phyloP scores from a whole-genome alignment of 257 asterid genomes.

The Lantana camara region DNA sequence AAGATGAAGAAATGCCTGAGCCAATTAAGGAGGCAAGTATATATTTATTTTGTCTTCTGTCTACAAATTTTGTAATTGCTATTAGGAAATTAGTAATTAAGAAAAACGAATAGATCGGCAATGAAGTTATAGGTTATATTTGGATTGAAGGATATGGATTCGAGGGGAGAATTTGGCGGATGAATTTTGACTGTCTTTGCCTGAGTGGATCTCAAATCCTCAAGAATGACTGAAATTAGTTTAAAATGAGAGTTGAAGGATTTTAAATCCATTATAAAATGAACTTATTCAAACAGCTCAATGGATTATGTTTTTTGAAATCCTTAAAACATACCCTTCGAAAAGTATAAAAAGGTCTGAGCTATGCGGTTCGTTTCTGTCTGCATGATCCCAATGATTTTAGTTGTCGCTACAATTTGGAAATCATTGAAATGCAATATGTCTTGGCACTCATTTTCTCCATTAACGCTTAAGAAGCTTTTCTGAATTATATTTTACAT shows the following conservation, averaged over 20 bases:
- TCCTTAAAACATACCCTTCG: not conserved
- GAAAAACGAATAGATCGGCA: not conserved
- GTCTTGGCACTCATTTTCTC: not conserved
- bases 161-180: no score
- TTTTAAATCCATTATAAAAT: no score
- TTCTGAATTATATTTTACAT: not conserved
- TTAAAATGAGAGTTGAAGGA: no score
- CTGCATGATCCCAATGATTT: not conserved
- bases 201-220: not conserved
- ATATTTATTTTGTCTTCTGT: conserved; percentile 13
- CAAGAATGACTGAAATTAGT: no score
- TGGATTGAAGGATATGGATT: no score
- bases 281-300: no score
- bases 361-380: not conserved
- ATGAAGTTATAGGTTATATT: not conserved
- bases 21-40: conserved; percentile 50
- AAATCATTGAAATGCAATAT: not conserved
- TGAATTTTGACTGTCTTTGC: no score
- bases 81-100: not conserved
- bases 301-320: no score
- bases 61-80: not conserved
- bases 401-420: not conserved
- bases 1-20: conserved; percentile 61
- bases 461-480: not conserved
- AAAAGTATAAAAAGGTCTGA: not conserved